Evolutionary conservation across 495 filamentous ascomycete species (phyloP).

Genomic region (Aspergillus hancockii): DNA sequence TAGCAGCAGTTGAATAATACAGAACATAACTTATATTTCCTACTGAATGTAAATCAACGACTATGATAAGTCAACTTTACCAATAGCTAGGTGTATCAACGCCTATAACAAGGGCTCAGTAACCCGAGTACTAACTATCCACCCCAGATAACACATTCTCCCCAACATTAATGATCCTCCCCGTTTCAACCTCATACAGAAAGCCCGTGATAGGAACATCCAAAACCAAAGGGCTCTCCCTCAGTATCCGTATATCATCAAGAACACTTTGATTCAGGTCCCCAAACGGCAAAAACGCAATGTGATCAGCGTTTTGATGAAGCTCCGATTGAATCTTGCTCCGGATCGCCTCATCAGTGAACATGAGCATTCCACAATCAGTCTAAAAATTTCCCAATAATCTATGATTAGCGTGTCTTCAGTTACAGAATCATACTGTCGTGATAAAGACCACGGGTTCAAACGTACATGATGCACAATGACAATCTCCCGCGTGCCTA

Average conservation of each 20-base stretch:
- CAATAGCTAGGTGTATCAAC: too few relatives aligned
- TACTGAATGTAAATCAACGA: too few relatives aligned
- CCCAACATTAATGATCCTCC: slow-evolving; percentile 61
- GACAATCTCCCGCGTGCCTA: slow-evolving; percentile 76
- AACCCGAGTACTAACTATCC: too few relatives aligned
- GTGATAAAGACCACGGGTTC: slow-evolving; percentile 20
- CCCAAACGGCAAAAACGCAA: slow-evolving; percentile 64
- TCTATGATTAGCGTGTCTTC: not conserved
- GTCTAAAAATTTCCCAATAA: slow-evolving; percentile 18
- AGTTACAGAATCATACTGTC: not conserved
- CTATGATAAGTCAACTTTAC: too few relatives aligned
- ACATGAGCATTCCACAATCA: slow-evolving; percentile 82
- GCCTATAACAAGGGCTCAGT: too few relatives aligned
- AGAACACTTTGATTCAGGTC: slow-evolving; percentile 64
- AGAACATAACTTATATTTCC: too few relatives aligned
- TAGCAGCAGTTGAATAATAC: too few relatives aligned
- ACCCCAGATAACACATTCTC: not conserved
- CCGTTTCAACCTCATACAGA: slow-evolving; percentile 79
- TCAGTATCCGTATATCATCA: slow-evolving; percentile 67
- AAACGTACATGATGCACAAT: slow-evolving; percentile 67
- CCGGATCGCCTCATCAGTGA: slow-evolving; percentile 65
- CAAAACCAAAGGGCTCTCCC: slow-evolving; percentile 57
- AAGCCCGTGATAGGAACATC: slow-evolving; percentile 68
- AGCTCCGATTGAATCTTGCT: slow-evolving; percentile 59
- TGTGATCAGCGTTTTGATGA: slow-evolving; percentile 46